phyloP scores from a whole-genome alignment of 2,329 filamentous ascomycete genomes.

The Colletotrichum horii region DNA sequence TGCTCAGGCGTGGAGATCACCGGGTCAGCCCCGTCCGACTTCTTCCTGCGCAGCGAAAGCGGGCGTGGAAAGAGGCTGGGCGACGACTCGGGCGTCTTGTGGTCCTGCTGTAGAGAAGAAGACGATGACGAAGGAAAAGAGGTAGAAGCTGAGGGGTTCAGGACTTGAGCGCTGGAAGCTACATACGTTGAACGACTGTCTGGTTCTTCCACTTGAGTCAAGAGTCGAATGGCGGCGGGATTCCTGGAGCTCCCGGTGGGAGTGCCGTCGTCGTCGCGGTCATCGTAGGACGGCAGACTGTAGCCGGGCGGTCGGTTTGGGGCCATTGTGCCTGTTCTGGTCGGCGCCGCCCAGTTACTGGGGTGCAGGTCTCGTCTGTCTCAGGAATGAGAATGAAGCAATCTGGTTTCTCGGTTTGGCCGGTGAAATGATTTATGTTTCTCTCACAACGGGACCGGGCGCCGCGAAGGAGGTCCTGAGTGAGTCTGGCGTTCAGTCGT shows the following conservation, averaged over 20 bases:
- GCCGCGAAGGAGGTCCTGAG: not conserved
- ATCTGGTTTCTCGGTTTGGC: not conserved
- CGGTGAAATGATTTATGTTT: not conserved
- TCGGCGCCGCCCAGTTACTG: slow-evolving; percentile 12
- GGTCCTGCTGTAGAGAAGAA: slow-evolving; percentile 21
- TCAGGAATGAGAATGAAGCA: not conserved
- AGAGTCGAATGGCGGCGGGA: slow-evolving; percentile 61
- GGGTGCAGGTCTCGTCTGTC: not conserved
- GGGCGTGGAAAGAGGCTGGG: slow-evolving; percentile 25
- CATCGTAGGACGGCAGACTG: slow-evolving; percentile 60
- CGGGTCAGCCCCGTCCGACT: slow-evolving; percentile 17
- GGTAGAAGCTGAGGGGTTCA: not conserved
- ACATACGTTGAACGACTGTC: slow-evolving; percentile 60
- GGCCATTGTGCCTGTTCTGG: slow-evolving; percentile 44
- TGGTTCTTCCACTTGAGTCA: slow-evolving; percentile 67
- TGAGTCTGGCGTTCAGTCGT: not conserved
- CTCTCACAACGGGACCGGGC: slow-evolving; percentile 8
- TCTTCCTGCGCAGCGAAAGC: slow-evolving; percentile 24
- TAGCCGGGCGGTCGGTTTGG: slow-evolving; percentile 63
- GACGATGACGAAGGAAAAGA: not conserved
- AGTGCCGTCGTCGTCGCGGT: slow-evolving; percentile 52
- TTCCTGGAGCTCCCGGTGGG: slow-evolving; percentile 48
- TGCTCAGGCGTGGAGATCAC: slow-evolving; percentile 38
- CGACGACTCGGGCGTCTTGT: slow-evolving; percentile 20
- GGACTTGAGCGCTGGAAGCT: slow-evolving; percentile 21